Conservation (phyloP, 2,329 filamentous ascomycete species). For the Zasmidium cellare region DNA sequence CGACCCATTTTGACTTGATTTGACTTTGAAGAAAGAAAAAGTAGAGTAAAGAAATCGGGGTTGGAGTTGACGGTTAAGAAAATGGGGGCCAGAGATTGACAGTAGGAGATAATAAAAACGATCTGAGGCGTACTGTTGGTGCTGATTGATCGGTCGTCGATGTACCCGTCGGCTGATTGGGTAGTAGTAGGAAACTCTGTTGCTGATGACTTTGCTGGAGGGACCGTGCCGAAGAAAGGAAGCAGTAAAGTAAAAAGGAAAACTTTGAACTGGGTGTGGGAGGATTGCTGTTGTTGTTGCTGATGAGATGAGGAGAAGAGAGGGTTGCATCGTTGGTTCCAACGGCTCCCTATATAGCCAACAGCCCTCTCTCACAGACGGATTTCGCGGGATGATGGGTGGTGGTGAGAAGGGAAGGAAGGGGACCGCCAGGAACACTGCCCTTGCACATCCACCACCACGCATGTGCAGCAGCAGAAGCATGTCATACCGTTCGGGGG, state of each 20-base stretch:
- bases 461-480: background rate
- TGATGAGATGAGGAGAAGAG: constrained; percentile 13
- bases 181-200: background rate
- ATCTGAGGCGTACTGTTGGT: constrained; percentile 7
- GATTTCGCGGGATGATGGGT: background rate
- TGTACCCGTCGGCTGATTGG: background rate
- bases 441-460: background rate
- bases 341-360: constrained; percentile 18
- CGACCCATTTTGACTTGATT: constrained; percentile 35
- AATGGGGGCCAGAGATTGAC: constrained; percentile 7
- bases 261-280: background rate
- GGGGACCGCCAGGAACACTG: too few species aligned
- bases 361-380: too few species aligned
- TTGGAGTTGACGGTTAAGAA: constrained; percentile 1
- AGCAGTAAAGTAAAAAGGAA: background rate
- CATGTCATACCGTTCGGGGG: background rate
- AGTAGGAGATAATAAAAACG: constrained; percentile 14
- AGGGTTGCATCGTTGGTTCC: constrained; percentile 3
- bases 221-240: constrained; percentile 1
- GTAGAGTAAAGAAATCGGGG: constrained; percentile 7
- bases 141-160: background rate
- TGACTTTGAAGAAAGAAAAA: constrained; percentile 20
- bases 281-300: constrained; percentile 13
- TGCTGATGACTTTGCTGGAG: background rate
- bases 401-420: too few species aligned